Conservation (phyloP, 768 basidiomycete genomes). For the Rhodocollybia butyracea region DNA sequence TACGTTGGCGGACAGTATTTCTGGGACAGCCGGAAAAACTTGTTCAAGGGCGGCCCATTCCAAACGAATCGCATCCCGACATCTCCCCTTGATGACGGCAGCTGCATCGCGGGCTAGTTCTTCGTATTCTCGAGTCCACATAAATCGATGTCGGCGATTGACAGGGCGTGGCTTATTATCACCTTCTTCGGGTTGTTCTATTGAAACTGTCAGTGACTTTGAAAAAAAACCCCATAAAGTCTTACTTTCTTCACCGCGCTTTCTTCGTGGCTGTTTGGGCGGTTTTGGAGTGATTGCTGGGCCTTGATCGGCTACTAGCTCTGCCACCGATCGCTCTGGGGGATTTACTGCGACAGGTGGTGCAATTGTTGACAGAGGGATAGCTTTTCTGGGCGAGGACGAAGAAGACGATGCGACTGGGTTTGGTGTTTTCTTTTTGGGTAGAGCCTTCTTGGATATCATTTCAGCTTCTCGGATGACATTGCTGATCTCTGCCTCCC, state of each 20-base stretch:
- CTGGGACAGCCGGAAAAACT: constrained; percentile 74
- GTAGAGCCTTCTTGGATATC: constrained; percentile 40
- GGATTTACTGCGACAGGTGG: constrained; percentile 40
- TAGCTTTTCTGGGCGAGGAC: neutral
- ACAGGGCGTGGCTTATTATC: constrained; percentile 6
- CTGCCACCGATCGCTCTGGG: constrained; percentile 49
- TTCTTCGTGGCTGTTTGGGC: constrained; percentile 29
- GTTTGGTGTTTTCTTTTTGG: constrained; percentile 8
- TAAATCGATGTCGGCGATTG: constrained; percentile 62
- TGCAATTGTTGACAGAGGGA: constrained; percentile 15
- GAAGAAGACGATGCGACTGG: neutral
- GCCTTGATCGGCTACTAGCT: constrained; percentile 50
- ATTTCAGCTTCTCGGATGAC: constrained; percentile 56
- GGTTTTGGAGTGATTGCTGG: constrained; percentile 30
- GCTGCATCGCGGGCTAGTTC: constrained; percentile 85
- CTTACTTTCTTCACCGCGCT: constrained; percentile 13
- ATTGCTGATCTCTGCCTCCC: constrained; percentile 59
- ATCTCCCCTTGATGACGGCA: constrained; percentile 78
- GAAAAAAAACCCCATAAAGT: neutral
- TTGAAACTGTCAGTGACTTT: neutral
- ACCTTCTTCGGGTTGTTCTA: neutral
- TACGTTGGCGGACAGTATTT: constrained; percentile 68
- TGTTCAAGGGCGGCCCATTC: constrained; percentile 75
- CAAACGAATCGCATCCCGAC: constrained; percentile 53
- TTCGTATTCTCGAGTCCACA: constrained; percentile 85